A percentile compares a stretch with the other conserved stretches of the same genome.
These are phyloP conservation scores for Rutidosis leptorrhynchoides DNA, from an alignment of 129 eudicot species.

Conservation along the genomic window DNA sequence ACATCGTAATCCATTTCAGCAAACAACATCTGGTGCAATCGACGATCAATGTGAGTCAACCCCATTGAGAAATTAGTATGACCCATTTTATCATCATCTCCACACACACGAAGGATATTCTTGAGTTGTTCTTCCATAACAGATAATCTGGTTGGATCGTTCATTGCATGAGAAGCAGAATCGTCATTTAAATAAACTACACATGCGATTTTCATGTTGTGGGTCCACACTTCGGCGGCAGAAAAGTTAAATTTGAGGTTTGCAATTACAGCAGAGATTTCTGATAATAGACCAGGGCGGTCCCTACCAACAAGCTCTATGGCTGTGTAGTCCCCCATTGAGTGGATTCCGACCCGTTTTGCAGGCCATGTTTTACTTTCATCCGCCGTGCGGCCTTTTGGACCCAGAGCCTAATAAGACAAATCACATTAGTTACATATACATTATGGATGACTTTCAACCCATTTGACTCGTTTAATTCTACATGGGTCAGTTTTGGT, in stretches of 20 bases:
- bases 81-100: conserved; percentile 53
- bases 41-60: conserved; percentile 70
- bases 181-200: conserved; percentile 70
- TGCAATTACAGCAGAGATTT: conserved; percentile 75
- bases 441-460: no score
- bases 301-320: conserved; percentile 82
- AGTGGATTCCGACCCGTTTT: conserved; percentile 64
- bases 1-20: conserved; percentile 86
- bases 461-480: no score
- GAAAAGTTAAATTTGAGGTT: conserved; percentile 60
- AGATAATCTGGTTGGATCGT: conserved; percentile 58
- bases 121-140: conserved; percentile 73
- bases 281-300: conserved; percentile 89
- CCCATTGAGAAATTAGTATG: conserved; percentile 63
- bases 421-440: no score
- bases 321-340: conserved; percentile 66
- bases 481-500: background rate
- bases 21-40: conserved; percentile 91
- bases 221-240: conserved; percentile 94
- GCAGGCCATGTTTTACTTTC: conserved; percentile 56
- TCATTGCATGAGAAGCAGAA: conserved; percentile 42
- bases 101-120: conserved; percentile 64
- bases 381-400: conserved; percentile 54
- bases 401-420: conserved; percentile 61
- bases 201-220: conserved; percentile 69